Percentiles rank a stretch among this genome's conserved stretches.
Conservation (phyloP, 768 basidiomycete genomes). For the Termitomyces sp. region DNA sequence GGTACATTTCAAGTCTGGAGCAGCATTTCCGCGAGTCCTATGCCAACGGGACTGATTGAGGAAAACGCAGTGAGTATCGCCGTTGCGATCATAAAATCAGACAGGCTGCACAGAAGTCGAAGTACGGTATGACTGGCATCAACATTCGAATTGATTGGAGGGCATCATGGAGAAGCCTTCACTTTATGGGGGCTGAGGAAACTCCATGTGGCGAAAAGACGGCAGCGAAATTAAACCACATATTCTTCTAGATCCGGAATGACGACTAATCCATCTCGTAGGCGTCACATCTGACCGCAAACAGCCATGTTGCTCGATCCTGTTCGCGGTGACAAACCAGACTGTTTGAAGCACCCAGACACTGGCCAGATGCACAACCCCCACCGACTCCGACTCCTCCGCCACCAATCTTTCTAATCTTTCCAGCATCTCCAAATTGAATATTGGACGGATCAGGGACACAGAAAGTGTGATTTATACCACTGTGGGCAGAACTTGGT, state of each 20-base stretch:
- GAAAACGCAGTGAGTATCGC: neutral
- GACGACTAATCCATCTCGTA: conserved; percentile 26
- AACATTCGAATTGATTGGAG: neutral
- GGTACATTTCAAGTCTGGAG: neutral
- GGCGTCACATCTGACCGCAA: conserved; percentile 36
- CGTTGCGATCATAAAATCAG: neutral
- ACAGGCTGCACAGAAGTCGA: too few species aligned
- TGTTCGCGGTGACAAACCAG: conserved; percentile 34
- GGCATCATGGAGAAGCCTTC: too few species aligned
- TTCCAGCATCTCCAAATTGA: conserved; percentile 2
- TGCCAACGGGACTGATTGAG: too few species aligned
- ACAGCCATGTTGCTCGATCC: conserved; percentile 42
- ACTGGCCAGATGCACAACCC: conserved; percentile 27
- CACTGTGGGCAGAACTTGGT: neutral
- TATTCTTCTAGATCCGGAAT: neutral
- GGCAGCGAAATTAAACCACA: neutral
- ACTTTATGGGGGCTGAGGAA: neutral
- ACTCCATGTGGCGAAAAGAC: neutral
- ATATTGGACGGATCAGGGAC: conserved; percentile 30
- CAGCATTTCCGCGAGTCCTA: neutral
- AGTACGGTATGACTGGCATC: neutral
- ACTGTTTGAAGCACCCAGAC: conserved; percentile 31
- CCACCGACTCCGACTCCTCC: conserved; percentile 18
- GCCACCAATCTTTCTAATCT: conserved; percentile 7
- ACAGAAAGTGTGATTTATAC: conserved; percentile 11